These are phyloP conservation scores for Leccinum uliginosum DNA, from an alignment of 768 basidiomycete species.

Conservation along the genomic window DNA sequence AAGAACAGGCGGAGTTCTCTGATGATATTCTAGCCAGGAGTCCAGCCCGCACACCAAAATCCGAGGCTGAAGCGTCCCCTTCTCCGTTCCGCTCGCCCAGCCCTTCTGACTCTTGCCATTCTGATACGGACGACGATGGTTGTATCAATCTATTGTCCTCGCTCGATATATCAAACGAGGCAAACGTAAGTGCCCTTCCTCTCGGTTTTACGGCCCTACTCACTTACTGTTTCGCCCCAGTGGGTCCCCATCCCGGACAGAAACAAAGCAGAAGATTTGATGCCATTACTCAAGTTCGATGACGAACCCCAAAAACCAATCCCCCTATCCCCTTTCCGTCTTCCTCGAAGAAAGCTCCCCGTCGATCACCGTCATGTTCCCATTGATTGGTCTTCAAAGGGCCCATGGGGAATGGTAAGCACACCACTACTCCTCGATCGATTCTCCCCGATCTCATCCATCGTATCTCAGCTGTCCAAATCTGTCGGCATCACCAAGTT, in stretches of 20 bases:
- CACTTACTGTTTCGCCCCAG: conserved; percentile 11
- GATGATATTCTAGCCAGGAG: background rate
- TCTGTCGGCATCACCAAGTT: conserved; percentile 14
- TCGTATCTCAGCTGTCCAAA: conserved; percentile 8
- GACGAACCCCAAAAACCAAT: background rate
- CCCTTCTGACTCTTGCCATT: background rate
- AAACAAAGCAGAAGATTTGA: conserved; percentile 32
- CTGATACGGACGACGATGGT: conserved; percentile 20
- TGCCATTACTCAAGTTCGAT: conserved; percentile 10
- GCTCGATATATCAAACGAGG: conserved; percentile 30
- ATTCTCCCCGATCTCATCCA: background rate
- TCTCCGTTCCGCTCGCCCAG: conserved; percentile 3
- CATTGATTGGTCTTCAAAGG: conserved; percentile 10
- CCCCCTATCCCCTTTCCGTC: conserved; percentile 1
- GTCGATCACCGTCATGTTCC: conserved; percentile 20
- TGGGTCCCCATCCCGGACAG: conserved; percentile 24
- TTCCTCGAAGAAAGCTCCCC: conserved; percentile 15
- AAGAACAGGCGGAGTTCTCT: background rate
- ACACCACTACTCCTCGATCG: background rate
- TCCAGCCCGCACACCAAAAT: background rate
- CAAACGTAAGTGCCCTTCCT: conserved; percentile 19
- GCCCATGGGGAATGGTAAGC: conserved; percentile 24
- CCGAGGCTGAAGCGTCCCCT: conserved; percentile 2
- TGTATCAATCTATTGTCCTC: conserved; percentile 20
- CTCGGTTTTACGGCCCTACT: background rate